Conservation (phyloP, 495 filamentous ascomycete genomes). For the Xylaria bambusicola region DNA sequence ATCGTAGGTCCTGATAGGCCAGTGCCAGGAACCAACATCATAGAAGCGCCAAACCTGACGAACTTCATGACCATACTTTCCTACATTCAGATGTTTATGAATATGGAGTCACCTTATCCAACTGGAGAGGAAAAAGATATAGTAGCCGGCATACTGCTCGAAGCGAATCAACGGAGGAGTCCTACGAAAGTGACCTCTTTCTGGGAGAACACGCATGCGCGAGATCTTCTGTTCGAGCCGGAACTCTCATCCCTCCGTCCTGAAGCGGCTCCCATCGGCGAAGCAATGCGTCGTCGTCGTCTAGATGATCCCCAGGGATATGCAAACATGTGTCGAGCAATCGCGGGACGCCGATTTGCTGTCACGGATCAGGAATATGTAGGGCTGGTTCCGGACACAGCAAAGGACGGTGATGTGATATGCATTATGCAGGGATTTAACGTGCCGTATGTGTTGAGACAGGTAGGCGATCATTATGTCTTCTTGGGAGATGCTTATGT, state of each 20-base stretch:
- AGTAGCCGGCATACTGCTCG: neutral
- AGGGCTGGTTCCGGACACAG: neutral
- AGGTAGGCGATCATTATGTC: neutral
- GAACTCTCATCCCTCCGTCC: neutral
- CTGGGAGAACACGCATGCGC: neutral
- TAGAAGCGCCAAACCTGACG: neutral
- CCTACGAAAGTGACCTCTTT: neutral
- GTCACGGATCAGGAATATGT: neutral
- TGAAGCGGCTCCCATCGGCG: neutral
- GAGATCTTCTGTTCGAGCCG: neutral
- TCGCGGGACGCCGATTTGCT: neutral
- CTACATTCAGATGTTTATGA: neutral
- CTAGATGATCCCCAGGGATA: neutral
- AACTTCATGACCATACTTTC: neutral
- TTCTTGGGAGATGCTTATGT: constrained; percentile 3
- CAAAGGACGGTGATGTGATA: neutral
- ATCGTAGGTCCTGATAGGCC: neutral
- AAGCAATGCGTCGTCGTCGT: neutral
- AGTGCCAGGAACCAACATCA: neutral
- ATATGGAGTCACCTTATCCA: neutral
- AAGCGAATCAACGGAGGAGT: neutral
- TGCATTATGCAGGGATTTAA: neutral
- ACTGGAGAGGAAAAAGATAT: neutral
- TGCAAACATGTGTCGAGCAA: neutral
- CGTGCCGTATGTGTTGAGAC: neutral